Evolutionary conservation across 2,329 filamentous ascomycete genomes (phyloP), one percentile per base, ranked within the genome.

Genomic region (Elsinoe arachidis): DNA sequence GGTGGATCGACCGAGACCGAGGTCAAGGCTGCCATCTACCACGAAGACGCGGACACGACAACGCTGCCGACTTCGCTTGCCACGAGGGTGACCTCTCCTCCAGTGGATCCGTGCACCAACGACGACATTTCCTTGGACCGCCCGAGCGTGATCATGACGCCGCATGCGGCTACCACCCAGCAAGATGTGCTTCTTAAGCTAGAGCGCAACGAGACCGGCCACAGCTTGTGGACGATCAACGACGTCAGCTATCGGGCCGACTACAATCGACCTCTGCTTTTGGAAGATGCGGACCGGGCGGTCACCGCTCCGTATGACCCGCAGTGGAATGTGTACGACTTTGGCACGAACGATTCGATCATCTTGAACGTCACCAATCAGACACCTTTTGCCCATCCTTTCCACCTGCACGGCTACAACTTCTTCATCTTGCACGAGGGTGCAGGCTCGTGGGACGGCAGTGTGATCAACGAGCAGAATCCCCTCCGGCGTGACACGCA

Each of bases 381-480:
- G 34, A 65, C 64, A 19, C 34, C 59, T 17, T 58, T 61, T 61
- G 34, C 61, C 1, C 80, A 88, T 62, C 83, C 85, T 0, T 84
- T 88, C 70, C 85, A 88, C 69, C 68, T 87, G 1, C 68, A 70
- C 60, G 68, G 66, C 21, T 65, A 67, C 63, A 67, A 68, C 60
- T 62, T 67, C 56, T 61, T 64, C 26, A 41, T 67, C 55, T 63
- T 67, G 5, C 60, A 59, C 19, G 62, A 61, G 15, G 66, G 65
- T 43, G 26, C 37, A 11, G n/a, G n/a, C n/a, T n/a, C n/a, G n/a
- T n/a, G n/a, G n/a, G n/a, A n/a, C n/a, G n/a, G n/a, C n/a, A n/a
- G 61, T 61, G 19, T 35, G 19, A 26, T 66, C 65, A 64, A 63
- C 66, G 46, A 64, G 65, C 37, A 65, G 66, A 67, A 68, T 56